Base-by-base conservation (phyloP, 1,284 basidiomycete species). In the Rugiboletus extremiorientalis region DNA sequence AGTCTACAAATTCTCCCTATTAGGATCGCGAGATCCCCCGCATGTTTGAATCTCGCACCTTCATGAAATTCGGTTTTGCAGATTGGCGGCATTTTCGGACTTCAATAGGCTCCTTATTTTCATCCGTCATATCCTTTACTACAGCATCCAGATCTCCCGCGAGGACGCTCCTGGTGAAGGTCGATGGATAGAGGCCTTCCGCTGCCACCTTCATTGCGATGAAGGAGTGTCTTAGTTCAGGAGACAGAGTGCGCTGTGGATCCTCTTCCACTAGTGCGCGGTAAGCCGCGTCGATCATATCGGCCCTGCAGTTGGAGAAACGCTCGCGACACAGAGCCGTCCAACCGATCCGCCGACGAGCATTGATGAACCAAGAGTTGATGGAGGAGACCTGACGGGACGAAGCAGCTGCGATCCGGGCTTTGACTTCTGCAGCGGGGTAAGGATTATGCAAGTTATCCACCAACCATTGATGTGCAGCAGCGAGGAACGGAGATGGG, bases 341-440 rank as follows among this genome's bases (percentile, higher is more conserved):
- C 84, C 83, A 85, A 1, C 82, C 83, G 0, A 84, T 84, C 0
- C 81, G 74, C 20, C 76, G 76, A 1, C 84, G 74, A 1, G 68
- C 68, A 20, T 79, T 77, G 22, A 73, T 64, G 45, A 85, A 84
- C 84, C 83, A 84, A 0, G 68, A 65, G 36, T 77, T 76, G 37
- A 85, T 4, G 2, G 67, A 70, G 23, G 67, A 62, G 0, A 66
- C n/a, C 2, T 38, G 42, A 0, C 53, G 59, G 0, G 56, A 56
- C 0, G 61, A 64, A 37, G 37, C 15, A 9, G 53, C 28, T 1
- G 67, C 65, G 0, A 66, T 64, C 15, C 1, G 53, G 37, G 49
- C 5, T 46, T 66, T 66, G 53, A 65, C 40, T 43, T 55, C 63
- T 3, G 77, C 68, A 22, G 72, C 70, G 0, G 83, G 83, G 52